These are phyloP conservation scores for Elongisporangium prolatum DNA, from an alignment of 352 stramenopile genomes.

Conservation along the genomic window DNA sequence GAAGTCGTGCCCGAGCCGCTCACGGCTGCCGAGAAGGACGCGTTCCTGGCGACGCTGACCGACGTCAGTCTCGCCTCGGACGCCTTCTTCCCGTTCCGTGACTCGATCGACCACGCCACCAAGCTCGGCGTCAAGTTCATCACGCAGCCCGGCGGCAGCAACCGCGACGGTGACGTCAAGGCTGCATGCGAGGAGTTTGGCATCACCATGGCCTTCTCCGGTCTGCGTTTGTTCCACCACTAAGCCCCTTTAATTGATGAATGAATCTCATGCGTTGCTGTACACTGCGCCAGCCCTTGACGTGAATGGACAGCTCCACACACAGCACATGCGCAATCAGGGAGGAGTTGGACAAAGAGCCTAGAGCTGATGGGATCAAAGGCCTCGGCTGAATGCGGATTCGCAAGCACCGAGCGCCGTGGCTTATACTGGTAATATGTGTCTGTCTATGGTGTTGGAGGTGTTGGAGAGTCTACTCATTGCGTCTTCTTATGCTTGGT, in stretches of 20 bases:
- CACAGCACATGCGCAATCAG: too few relatives aligned
- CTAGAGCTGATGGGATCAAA: not conserved
- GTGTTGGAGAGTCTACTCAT: not conserved
- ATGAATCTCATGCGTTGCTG: constrained; percentile 8
- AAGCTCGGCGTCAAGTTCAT: constrained; percentile 97
- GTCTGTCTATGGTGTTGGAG: not conserved
- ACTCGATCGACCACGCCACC: constrained; percentile 97
- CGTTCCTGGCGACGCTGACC: constrained; percentile 88
- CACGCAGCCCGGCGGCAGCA: constrained; percentile 92
- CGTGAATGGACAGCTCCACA: too few relatives aligned
- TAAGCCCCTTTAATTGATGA: constrained; percentile 47
- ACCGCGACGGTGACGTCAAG: constrained; percentile 89
- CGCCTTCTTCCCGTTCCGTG: constrained; percentile 99
- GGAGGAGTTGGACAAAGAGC: not conserved
- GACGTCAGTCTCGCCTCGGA: constrained; percentile 96
- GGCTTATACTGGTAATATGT: not conserved
- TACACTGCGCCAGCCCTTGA: not conserved
- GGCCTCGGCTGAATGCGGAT: not conserved
- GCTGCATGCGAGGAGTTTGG: constrained; percentile 96
- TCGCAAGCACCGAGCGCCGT: not conserved
- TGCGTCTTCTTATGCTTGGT: constrained; percentile 8
- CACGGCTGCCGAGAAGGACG: constrained; percentile 92
- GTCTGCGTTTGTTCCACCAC: constrained; percentile 99
- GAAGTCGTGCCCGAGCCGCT: constrained; percentile 91
- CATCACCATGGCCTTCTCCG: constrained; percentile 99